These are phyloP conservation scores for Helicocarpus griseus DNA, from an alignment of 2,329 filamentous ascomycete species.

Conservation along the genomic window DNA sequence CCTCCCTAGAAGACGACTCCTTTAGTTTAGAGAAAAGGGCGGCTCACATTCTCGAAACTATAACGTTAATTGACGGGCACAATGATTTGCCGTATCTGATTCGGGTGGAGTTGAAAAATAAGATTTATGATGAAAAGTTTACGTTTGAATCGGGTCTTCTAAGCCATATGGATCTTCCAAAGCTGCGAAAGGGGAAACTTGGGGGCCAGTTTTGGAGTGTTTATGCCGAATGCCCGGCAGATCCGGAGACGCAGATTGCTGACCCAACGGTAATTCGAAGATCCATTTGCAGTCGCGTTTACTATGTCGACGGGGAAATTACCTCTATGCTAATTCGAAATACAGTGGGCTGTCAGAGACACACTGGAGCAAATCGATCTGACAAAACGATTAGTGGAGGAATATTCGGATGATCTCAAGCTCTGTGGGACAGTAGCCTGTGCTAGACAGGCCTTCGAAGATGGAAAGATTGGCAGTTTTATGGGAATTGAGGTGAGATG, in stretches of 20 bases:
- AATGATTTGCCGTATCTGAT: conserved; percentile 24
- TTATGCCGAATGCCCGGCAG: conserved; percentile 17
- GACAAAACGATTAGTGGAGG: conserved; percentile 15
- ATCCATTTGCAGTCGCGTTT: too few species aligned
- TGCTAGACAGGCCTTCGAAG: conserved; percentile 13
- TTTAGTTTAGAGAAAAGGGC: conserved; percentile 14
- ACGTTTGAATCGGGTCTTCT: conserved; percentile 14
- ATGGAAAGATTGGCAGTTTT: conserved; percentile 16
- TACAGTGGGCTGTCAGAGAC: conserved; percentile 15
- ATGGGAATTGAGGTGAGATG: conserved; percentile 17
- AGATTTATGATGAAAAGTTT: conserved; percentile 19
- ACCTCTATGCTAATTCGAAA: neutral
- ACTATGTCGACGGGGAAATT: neutral
- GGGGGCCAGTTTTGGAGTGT: conserved; percentile 25
- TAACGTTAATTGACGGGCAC: conserved; percentile 25
- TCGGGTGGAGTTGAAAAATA: conserved; percentile 18
- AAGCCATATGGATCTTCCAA: conserved; percentile 21
- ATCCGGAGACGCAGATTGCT: conserved; percentile 9
- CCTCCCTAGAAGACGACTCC: neutral
- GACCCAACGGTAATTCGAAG: conserved; percentile 17
- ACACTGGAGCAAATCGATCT: conserved; percentile 22
- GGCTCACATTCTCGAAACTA: conserved; percentile 16
- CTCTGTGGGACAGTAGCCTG: conserved; percentile 15
- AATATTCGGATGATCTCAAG: conserved; percentile 16
- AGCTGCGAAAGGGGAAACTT: conserved; percentile 18